Percentiles rank a stretch among this genome's conserved stretches.
phyloP scores from a whole-genome alignment of 768 basidiomycete genomes.

The Dioszegia aurantiaca region DNA sequence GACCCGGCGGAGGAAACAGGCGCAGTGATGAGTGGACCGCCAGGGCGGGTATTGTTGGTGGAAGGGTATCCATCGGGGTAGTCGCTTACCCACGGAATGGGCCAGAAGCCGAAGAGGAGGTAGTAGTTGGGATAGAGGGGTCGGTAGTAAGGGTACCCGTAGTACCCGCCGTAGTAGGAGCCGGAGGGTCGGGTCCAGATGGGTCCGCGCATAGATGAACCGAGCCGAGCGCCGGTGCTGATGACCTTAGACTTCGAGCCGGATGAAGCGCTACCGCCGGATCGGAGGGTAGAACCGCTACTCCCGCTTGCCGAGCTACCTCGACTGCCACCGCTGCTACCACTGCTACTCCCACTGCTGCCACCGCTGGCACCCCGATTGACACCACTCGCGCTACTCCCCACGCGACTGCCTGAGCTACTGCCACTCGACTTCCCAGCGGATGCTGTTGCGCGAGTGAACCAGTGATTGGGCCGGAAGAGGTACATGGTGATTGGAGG shows the following conservation, averaged over 20 bases:
- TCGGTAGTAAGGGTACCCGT: neutral
- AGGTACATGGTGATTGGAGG: no score
- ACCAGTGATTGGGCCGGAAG: no score
- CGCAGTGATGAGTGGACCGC: conserved; percentile 5
- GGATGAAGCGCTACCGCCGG: neutral
- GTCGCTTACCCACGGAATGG: conserved; percentile 1
- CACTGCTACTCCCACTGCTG: neutral
- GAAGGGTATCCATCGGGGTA: neutral
- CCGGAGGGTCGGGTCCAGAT: neutral
- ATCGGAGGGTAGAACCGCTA: neutral
- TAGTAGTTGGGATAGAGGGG: neutral
- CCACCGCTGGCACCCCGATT: neutral
- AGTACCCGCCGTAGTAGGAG: neutral
- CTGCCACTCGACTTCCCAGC: no score
- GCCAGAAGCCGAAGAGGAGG: conserved; percentile 14
- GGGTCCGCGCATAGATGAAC: neutral
- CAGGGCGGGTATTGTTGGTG: conserved; percentile 13
- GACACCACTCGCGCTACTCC: neutral
- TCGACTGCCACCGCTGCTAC: neutral
- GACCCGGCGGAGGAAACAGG: neutral
- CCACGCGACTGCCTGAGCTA: neutral
- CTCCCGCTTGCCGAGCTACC: neutral
- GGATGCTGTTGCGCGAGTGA: no score
- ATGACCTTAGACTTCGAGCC: neutral
- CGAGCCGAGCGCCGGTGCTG: neutral